These are phyloP conservation scores for Gracilariopsis chorda DNA, from an alignment of 23 red algal species.

Conservation along the genomic window DNA sequence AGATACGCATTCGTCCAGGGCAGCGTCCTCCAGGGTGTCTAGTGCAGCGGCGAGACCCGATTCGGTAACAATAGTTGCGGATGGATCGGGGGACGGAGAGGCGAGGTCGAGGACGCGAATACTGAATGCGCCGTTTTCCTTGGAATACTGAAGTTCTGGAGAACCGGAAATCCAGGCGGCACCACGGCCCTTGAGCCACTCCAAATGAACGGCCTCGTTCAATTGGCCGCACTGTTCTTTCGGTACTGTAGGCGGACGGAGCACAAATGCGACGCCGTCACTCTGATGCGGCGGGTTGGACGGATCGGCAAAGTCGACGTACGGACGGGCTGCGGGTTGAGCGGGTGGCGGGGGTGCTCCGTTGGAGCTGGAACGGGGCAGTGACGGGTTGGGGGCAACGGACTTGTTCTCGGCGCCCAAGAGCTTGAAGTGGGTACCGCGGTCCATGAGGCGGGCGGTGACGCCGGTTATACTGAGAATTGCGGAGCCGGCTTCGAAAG, in stretches of 20 bases:
- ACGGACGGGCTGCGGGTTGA: not conserved
- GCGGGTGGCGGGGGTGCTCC: not conserved
- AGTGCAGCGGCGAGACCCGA: slow-evolving; percentile 58
- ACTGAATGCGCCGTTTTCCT: slow-evolving; percentile 41
- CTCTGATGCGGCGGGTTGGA: slow-evolving; percentile 57
- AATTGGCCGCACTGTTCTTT: slow-evolving; percentile 50
- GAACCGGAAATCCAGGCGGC: slow-evolving; percentile 66
- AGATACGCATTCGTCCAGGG: slow-evolving; percentile 69
- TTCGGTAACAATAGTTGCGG: slow-evolving; percentile 48
- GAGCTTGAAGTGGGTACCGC: slow-evolving; percentile 41
- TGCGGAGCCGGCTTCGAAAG: slow-evolving; percentile 52
- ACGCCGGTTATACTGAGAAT: slow-evolving; percentile 36
- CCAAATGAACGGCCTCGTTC: slow-evolving; percentile 59
- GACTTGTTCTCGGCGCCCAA: not conserved
- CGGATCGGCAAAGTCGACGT: slow-evolving; percentile 22
- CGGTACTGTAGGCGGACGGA: slow-evolving; percentile 61
- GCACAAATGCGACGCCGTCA: slow-evolving; percentile 50
- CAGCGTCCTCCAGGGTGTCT: slow-evolving; percentile 66
- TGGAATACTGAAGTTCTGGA: slow-evolving; percentile 48
- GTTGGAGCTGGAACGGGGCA: not conserved
- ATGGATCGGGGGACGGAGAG: slow-evolving; percentile 37
- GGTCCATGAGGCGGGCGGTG: slow-evolving; percentile 41
- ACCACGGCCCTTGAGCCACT: slow-evolving; percentile 58
- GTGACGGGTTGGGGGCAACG: not conserved
- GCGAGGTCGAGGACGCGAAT: slow-evolving; percentile 36